Evolutionary conservation across 164 flowering plant species (phyloP).

Genomic region (Piper longum): DNA sequence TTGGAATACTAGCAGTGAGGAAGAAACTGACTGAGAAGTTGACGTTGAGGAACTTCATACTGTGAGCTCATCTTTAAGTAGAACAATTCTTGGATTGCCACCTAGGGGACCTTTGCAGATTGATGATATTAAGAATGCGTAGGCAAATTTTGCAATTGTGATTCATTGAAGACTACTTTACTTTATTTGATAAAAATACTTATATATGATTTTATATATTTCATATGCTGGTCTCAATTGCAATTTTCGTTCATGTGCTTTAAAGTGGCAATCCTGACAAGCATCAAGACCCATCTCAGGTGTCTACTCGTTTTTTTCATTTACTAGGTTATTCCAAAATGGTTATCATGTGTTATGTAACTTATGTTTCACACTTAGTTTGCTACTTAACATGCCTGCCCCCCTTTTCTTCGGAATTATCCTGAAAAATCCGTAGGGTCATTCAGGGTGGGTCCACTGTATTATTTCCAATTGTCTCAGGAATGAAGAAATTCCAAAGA

Average conservation of each 20-base stretch:
- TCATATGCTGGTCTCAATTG: conserved; percentile 7
- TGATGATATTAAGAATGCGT: conserved; percentile 88
- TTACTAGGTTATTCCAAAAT: too few relatives aligned
- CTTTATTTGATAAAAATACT: neutral
- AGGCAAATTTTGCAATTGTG: conserved; percentile 16
- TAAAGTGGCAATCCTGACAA: conserved; percentile 98
- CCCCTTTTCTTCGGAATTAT: neutral
- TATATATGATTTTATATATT: neutral
- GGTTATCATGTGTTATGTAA: neutral
- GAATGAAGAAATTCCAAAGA: neutral
- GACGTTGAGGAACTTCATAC: conserved; percentile 26
- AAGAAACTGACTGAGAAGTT: conserved; percentile 23
- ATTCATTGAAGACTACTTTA: neutral
- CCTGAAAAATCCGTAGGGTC: neutral
- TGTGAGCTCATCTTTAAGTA: conserved; percentile 47
- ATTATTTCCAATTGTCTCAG: neutral
- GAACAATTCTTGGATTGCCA: conserved; percentile 71
- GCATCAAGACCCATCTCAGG: conserved; percentile 61
- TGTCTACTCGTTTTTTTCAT: neutral
- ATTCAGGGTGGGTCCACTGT: neutral
- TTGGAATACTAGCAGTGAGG: conserved; percentile 24
- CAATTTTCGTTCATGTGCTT: conserved; percentile 72
- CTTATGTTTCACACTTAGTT: neutral
- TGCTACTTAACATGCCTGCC: neutral
- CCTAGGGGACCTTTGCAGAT: conserved; percentile 59